Conservation (phyloP, 352 stramenopile genomes). For the Phytophthora nicotianae region DNA sequence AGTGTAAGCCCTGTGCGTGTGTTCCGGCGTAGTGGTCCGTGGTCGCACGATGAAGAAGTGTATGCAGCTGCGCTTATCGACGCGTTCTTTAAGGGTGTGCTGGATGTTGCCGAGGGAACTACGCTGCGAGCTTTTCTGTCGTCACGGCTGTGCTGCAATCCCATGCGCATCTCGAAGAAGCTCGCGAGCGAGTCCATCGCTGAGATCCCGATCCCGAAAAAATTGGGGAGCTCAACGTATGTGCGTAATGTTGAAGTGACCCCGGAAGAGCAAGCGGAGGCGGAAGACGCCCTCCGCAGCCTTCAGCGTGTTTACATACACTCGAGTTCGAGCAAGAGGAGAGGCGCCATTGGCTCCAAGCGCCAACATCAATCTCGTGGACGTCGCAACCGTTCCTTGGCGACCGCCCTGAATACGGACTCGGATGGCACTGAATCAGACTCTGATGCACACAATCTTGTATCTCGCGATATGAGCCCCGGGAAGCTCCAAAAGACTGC, state of each 20-base stretch:
- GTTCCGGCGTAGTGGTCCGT: slow-evolving; percentile 65
- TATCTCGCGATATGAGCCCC: slow-evolving; percentile 10
- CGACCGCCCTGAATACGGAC: slow-evolving; percentile 16
- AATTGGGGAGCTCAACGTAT: slow-evolving; percentile 70
- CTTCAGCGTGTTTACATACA: slow-evolving; percentile 48
- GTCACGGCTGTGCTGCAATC: slow-evolving; percentile 68
- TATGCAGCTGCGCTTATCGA: slow-evolving; percentile 71
- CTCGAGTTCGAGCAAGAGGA: slow-evolving; percentile 18
- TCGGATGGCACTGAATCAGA: slow-evolving; percentile 26
- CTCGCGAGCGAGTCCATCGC: slow-evolving; percentile 72
- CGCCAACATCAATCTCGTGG: slow-evolving; percentile 24
- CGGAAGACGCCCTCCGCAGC: slow-evolving; percentile 44
- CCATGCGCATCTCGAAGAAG: slow-evolving; percentile 83
- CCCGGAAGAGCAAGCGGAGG: slow-evolving; percentile 34
- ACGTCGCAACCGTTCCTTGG: slow-evolving; percentile 1
- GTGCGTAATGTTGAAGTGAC: slow-evolving; percentile 45
- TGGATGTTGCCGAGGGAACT: slow-evolving; percentile 65
- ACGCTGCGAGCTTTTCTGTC: slow-evolving; percentile 71
- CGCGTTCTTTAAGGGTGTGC: slow-evolving; percentile 66
- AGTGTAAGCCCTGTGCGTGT: slow-evolving; percentile 28
- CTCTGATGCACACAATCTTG: slow-evolving; percentile 14
- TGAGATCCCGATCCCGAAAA: slow-evolving; percentile 74
- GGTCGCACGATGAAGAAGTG: slow-evolving; percentile 72
- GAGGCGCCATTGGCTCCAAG: slow-evolving; percentile 16
- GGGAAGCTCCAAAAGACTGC: slow-evolving; percentile 31